A percentile compares a stretch with the other conserved stretches of the same genome.
Evolutionary conservation across 106 monocot genomes (phyloP).

Genomic region (Amphibolis antarctica): DNA sequence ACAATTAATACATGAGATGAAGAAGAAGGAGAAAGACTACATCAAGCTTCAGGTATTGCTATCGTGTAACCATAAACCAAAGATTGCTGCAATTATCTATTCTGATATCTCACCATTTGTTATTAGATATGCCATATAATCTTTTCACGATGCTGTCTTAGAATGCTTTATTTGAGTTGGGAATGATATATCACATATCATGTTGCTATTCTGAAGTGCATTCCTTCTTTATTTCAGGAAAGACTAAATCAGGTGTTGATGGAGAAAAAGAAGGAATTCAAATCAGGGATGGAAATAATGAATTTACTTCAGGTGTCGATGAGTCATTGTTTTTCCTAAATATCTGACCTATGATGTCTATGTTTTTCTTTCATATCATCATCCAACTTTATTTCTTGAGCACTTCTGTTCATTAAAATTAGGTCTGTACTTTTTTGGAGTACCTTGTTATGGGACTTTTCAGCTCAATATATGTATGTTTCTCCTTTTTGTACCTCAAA

Average conservation of each 20-base stretch:
- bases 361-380: too few species aligned
- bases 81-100: too few species aligned
- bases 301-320: constrained; percentile 90
- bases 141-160: too few species aligned
- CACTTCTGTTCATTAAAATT: too few species aligned
- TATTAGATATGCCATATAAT: too few species aligned
- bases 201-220: background rate
- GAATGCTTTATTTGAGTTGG: too few species aligned
- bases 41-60: constrained; percentile 81
- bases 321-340: too few species aligned
- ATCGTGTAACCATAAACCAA: background rate
- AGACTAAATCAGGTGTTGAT: constrained; percentile 89
- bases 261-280: constrained; percentile 99
- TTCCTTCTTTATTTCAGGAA: constrained; percentile 42
- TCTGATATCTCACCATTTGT: too few species aligned
- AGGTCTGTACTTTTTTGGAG: too few species aligned
- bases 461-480: background rate
- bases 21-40: constrained; percentile 99
- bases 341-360: too few species aligned
- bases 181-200: background rate
- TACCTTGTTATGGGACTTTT: too few species aligned
- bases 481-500: background rate
- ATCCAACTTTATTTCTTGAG: too few species aligned
- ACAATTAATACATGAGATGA: constrained; percentile 98
- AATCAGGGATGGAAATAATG: constrained; percentile 98